phyloP scores from a whole-genome alignment of 495 filamentous ascomycete genomes.

The Trichocladium antarcticum region DNA sequence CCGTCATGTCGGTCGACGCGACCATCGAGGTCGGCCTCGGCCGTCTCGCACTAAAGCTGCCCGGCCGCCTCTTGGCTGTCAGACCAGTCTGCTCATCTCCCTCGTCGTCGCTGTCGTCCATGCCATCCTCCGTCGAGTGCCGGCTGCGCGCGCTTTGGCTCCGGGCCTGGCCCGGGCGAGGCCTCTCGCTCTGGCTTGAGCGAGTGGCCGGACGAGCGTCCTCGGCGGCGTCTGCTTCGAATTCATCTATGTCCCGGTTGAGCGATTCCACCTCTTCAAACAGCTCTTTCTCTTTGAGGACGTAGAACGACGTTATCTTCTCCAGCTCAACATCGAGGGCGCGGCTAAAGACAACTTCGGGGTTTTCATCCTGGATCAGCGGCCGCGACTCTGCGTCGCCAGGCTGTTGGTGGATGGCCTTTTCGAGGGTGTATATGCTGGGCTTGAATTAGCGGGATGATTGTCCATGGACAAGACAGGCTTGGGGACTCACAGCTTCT shows the following conservation, averaged over 20 bases:
- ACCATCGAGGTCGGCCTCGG: conserved; percentile 26
- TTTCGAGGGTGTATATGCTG: conserved; percentile 91
- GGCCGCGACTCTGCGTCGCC: conserved; percentile 76
- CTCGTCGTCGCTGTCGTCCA: conserved; percentile 52
- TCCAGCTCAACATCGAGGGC: conserved; percentile 83
- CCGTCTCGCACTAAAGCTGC: conserved; percentile 27
- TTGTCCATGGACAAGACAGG: background rate
- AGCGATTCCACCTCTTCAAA: conserved; percentile 68
- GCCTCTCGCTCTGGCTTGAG: conserved; percentile 11
- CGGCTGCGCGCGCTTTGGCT: conserved; percentile 32
- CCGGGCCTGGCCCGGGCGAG: conserved; percentile 14
- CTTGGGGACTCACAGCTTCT: conserved; percentile 70
- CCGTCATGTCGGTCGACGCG: conserved; percentile 25
- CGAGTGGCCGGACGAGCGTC: conserved; percentile 26
- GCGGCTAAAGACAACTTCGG: conserved; percentile 65
- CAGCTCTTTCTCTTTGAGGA: conserved; percentile 75
- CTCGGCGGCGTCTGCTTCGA: conserved; percentile 50
- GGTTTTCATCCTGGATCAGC: conserved; percentile 57
- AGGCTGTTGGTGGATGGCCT: conserved; percentile 47
- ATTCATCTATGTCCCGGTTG: conserved; percentile 61
- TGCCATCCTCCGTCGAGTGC: conserved; percentile 38
- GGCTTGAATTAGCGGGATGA: background rate
- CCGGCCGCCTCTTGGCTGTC: conserved; percentile 29
- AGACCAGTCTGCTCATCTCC: conserved; percentile 55
- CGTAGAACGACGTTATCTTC: conserved; percentile 85